Conservation (phyloP, 345 rosid genomes). For the Euphorbia pulcherrima region DNA sequence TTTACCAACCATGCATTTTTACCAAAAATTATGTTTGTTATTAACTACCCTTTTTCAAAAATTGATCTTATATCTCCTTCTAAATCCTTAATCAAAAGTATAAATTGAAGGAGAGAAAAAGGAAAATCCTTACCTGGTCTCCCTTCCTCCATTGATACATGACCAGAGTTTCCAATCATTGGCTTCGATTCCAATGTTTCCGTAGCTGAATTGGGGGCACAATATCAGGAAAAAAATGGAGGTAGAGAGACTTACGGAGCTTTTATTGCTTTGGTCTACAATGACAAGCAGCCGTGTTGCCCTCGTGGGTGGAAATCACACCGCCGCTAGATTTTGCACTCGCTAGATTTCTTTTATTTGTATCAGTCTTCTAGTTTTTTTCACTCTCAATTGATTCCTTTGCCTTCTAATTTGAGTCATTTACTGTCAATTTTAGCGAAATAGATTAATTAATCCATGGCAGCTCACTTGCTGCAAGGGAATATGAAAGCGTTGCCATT, state of each 20-base stretch:
- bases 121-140: too few relatives aligned
- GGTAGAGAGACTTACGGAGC: constrained; percentile 50
- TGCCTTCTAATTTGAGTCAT: background rate
- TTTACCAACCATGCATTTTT: too few relatives aligned
- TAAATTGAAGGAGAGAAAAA: too few relatives aligned
- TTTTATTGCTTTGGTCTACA: constrained; percentile 51
- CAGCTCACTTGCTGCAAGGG: constrained; percentile 8
- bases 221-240: constrained; percentile 42
- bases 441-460: background rate
- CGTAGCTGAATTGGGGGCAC: background rate
- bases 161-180: background rate
- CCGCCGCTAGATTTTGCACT: constrained; percentile 80
- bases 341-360: constrained; percentile 38
- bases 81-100: too few relatives aligned
- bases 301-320: constrained; percentile 87
- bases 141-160: background rate
- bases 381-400: constrained; percentile 1
- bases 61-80: too few relatives aligned
- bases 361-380: too few relatives aligned
- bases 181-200: constrained; percentile 1
- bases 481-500: constrained; percentile 14
- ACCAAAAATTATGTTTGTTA: too few relatives aligned
- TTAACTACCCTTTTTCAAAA: too few relatives aligned
- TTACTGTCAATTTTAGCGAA: too few relatives aligned
- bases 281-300: constrained; percentile 43